phyloP scores from a whole-genome alignment of 768 basidiomycete species.

The Amylocystis lapponica region DNA sequence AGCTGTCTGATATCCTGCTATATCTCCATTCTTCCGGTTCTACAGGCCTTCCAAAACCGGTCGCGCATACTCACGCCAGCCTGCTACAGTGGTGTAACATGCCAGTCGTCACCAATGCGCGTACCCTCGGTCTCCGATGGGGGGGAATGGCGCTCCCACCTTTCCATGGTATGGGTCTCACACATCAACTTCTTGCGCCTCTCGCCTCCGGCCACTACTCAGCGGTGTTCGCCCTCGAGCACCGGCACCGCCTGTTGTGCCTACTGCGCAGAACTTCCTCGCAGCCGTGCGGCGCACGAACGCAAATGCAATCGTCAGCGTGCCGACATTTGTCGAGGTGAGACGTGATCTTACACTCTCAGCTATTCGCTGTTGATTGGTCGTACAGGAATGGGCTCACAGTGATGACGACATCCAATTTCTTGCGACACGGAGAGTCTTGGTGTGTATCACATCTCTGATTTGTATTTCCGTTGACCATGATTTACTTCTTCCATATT shows the following conservation, averaged over 20 bases:
- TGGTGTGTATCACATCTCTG: constrained; percentile 8
- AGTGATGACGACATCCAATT: constrained; percentile 9
- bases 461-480: not conserved
- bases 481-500: not conserved
- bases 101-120: constrained; percentile 4
- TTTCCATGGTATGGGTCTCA: constrained; percentile 11
- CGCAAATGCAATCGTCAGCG: constrained; percentile 5
- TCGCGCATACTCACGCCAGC: constrained; percentile 14
- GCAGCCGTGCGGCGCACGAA: constrained; percentile 4
- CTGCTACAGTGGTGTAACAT: constrained; percentile 1
- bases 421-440: constrained; percentile 5
- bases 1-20: constrained; percentile 4
- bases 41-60: constrained; percentile 19
- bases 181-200: constrained; percentile 8
- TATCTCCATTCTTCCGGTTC: constrained; percentile 21
- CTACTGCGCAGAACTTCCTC: constrained; percentile 11
- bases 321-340: constrained; percentile 15
- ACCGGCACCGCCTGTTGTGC: constrained; percentile 8
- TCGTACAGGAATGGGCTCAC: constrained; percentile 13
- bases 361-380: not conserved
- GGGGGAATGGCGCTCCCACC: constrained; percentile 10
- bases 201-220: constrained; percentile 2
- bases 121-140: constrained; percentile 1
- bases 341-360: not conserved
- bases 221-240: constrained; percentile 10